Conservation (phyloP, 805 yeast genomes). For the Isabelozyma rhagii region DNA sequence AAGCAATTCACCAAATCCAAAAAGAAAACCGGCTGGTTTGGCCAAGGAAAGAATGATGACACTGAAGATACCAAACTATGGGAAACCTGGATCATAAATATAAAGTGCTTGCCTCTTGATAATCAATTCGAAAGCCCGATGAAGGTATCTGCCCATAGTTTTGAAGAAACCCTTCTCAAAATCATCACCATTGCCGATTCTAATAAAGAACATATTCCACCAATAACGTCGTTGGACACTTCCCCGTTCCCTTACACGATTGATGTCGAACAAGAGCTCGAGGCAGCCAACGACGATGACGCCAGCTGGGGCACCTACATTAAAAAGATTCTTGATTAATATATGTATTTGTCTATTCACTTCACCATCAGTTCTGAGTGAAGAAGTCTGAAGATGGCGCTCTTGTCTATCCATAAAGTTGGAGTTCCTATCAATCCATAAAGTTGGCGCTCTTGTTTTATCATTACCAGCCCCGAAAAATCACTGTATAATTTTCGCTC, state of each 20-base stretch:
- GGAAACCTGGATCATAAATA: conserved; percentile 67
- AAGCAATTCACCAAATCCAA: conserved; percentile 31
- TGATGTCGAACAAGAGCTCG: conserved; percentile 14
- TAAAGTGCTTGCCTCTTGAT: conserved; percentile 40
- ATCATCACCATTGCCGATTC: conserved; percentile 53
- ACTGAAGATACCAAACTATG: conserved; percentile 49
- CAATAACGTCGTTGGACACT: conserved; percentile 61
- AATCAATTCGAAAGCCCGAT: conserved; percentile 8
- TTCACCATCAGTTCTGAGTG: neutral
- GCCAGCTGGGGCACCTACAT: conserved; percentile 43
- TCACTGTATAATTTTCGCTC: neutral
- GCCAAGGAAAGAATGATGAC: conserved; percentile 21
- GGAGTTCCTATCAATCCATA: too few relatives aligned
- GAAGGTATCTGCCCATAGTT: conserved; percentile 34
- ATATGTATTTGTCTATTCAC: neutral
- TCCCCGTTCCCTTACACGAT: conserved; percentile 58
- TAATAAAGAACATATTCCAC: conserved; percentile 69
- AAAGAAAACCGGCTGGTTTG: conserved; percentile 57
- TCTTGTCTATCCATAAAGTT: too few relatives aligned
- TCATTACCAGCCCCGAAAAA: neutral
- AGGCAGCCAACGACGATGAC: conserved; percentile 15
- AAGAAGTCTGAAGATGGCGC: too few relatives aligned
- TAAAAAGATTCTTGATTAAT: conserved; percentile 13
- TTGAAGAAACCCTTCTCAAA: conserved; percentile 38
- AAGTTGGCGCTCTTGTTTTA: too few relatives aligned